Conservation (phyloP, 768 basidiomycete genomes). For the Tulasnella sp. region DNA sequence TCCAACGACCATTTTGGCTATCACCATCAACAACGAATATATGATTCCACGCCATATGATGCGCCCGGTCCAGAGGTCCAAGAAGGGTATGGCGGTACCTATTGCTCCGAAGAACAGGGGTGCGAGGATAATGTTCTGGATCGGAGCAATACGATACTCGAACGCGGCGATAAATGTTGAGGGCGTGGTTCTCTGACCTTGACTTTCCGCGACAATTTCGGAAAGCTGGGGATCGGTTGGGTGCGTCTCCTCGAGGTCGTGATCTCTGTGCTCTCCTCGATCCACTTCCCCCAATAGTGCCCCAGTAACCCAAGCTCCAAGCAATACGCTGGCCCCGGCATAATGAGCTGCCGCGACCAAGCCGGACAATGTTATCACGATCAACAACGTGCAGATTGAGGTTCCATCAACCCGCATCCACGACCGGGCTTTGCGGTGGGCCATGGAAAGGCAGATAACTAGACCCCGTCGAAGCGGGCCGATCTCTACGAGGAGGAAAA, state of each 20-base stretch:
- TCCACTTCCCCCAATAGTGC: conserved; percentile 50
- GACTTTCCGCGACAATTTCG: conserved; percentile 39
- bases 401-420: neutral
- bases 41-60: conserved; percentile 60
- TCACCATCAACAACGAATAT: conserved; percentile 60
- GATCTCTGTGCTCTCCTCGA: neutral
- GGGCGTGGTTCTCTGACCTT: neutral
- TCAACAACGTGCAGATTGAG: neutral
- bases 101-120: conserved; percentile 72
- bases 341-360: conserved; percentile 56
- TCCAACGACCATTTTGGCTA: conserved; percentile 58
- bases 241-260: neutral
- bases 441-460: neutral
- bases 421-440: neutral
- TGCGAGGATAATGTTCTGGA: conserved; percentile 52
- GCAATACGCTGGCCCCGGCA: conserved; percentile 62
- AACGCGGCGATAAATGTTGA: conserved; percentile 43
- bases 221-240: neutral
- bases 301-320: conserved; percentile 66
- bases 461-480: neutral
- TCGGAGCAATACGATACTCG: conserved; percentile 46
- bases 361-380: conserved; percentile 47
- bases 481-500: conserved; percentile 27
- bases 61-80: conserved; percentile 44
- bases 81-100: conserved; percentile 59